Percentiles rank a stretch among this genome's conserved stretches.
phyloP scores from a whole-genome alignment of 2,329 filamentous ascomycete genomes.

The Sporothrix phasma region DNA sequence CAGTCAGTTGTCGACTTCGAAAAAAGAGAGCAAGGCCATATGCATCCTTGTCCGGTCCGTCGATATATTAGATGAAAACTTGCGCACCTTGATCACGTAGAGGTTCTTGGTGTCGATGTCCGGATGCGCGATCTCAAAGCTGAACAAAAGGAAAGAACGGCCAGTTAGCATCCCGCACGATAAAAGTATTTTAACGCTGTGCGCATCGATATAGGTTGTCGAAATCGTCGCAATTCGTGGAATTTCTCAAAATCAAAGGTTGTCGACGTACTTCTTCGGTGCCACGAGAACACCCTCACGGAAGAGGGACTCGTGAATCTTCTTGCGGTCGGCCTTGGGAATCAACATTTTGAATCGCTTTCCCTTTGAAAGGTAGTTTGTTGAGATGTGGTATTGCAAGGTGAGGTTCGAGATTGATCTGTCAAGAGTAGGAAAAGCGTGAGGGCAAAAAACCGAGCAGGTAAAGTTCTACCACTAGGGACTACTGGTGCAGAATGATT shows the following conservation, averaged over 20 bases:
- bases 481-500: constrained; percentile 4
- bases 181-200: not conserved
- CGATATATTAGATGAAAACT: not conserved
- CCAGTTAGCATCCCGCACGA: not conserved
- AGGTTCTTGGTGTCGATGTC: constrained; percentile 99
- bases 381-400: constrained; percentile 24
- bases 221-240: not conserved
- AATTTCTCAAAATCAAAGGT: not conserved
- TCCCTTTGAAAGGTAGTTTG: constrained; percentile 22
- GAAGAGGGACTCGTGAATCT: constrained; percentile 98
- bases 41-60: no score
- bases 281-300: constrained; percentile 87
- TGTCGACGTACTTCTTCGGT: constrained; percentile 62
- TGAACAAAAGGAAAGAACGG: constrained; percentile 16
- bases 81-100: constrained; percentile 74
- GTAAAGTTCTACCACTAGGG: constrained; percentile 3
- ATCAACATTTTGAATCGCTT: constrained; percentile 71
- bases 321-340: constrained; percentile 99
- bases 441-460: constrained; percentile 11
- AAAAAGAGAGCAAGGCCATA: not conserved
- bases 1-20: not conserved
- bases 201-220: not conserved
- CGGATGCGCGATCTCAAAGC: constrained; percentile 48
- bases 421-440: constrained; percentile 6
- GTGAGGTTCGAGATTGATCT: constrained; percentile 8